Base-by-base conservation (phyloP, 169 alveolate species). In the Babesia ovis region DNA sequence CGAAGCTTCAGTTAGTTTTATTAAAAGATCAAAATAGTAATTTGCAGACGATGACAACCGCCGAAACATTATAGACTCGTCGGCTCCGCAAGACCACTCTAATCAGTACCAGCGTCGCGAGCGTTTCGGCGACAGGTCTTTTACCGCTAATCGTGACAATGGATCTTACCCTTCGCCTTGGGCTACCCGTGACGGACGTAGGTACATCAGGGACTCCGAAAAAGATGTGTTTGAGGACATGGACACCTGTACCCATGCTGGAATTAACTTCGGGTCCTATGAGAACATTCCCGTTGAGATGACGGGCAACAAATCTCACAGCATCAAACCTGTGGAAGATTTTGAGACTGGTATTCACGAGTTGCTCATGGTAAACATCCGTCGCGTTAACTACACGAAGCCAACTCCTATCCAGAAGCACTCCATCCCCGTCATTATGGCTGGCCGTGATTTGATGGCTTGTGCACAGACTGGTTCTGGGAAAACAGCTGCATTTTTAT, bases 391-490 rank as follows among this genome's bases (percentile, higher is more conserved):
- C 35, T 96, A 93, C 85, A 95, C 95, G 46, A 88, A 89, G 72
- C 98, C 98, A 25, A 96, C 99, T 8, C 96, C 98, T 4, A 94
- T 98, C 34, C 98, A 98, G 92, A 94, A 94, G 80, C 94, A 95
- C 77, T 88, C 97, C 29, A 95, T 98, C 50, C 98, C 99, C 18
- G 90, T 94, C 53, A 89, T 96, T 0, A 71, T 95, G 62, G 84
- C 92, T 18, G 95, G 95, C 42, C 89, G 96, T 62, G 99, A 98
- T 77, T 77, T 97, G 66, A 92, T 96, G 90, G 99, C 98, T 3
- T 94, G 97, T 77, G 99, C 99, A 1, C 98, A 96, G 67, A 97
- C 99, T 25, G 99, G 99, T 5, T 93, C 98, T 27, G 99, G 99
- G 0, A 98, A 98, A 79, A 98, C 99, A 4, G 98, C 98, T 4